These are phyloP conservation scores for Xylaria sp. DNA, from an alignment of 2,329 filamentous ascomycete genomes.

Conservation along the genomic window DNA sequence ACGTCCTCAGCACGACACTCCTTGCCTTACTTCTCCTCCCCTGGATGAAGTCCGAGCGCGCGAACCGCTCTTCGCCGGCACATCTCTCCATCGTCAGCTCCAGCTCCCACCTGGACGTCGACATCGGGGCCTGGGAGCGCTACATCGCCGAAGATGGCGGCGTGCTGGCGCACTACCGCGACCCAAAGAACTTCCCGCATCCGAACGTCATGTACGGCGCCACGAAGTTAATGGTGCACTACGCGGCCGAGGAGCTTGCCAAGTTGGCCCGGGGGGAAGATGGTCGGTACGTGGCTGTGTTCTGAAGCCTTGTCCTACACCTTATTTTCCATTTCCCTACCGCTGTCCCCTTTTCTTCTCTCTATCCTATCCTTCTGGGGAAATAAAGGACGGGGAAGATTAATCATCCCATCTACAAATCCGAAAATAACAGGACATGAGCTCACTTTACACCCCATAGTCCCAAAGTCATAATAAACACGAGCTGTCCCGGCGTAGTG, in stretches of 20 bases:
- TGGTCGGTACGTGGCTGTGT: constrained; percentile 36
- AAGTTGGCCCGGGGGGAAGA: constrained; percentile 40
- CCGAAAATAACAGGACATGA: not conserved
- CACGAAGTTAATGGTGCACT: constrained; percentile 46
- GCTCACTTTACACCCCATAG: constrained; percentile 29
- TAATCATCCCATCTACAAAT: not conserved
- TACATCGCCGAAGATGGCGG: constrained; percentile 35
- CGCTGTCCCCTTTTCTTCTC: not conserved
- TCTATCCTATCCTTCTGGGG: not conserved
- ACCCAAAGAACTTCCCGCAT: constrained; percentile 45
- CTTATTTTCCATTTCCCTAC: not conserved
- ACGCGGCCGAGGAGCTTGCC: constrained; percentile 41
- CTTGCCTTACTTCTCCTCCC: constrained; percentile 64
- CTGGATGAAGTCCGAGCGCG: constrained; percentile 52
- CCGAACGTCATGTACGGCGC: constrained; percentile 41
- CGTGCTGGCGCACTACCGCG: constrained; percentile 44
- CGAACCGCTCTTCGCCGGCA: constrained; percentile 40
- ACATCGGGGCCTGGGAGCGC: constrained; percentile 41
- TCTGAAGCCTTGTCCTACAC: no score
- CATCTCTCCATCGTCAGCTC: constrained; percentile 46
- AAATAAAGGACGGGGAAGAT: not conserved
- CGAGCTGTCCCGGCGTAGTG: constrained; percentile 46
- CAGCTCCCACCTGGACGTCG: constrained; percentile 35
- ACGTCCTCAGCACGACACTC: constrained; percentile 66
- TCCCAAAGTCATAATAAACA: constrained; percentile 48